Evolutionary conservation across 768 basidiomycete genomes (phyloP).

Genomic region (Tylopilus sp.): DNA sequence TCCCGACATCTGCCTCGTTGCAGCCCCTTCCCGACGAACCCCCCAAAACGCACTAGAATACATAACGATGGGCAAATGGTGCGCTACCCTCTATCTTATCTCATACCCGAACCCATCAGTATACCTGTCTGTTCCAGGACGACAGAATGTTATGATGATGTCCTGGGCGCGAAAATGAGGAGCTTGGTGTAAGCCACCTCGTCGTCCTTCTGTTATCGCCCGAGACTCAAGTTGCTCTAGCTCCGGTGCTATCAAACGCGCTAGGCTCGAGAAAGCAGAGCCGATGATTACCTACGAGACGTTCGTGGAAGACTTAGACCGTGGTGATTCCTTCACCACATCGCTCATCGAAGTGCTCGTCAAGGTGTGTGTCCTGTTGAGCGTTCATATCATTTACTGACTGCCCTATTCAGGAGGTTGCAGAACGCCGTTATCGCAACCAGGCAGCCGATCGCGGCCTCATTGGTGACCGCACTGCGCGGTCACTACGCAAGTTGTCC

Average conservation of each 20-base stretch:
- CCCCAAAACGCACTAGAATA: constrained; percentile 1
- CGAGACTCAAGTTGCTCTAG: constrained; percentile 34
- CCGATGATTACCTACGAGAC: constrained; percentile 67
- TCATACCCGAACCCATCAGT: background rate
- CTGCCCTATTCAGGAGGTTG: constrained; percentile 55
- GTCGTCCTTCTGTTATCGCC: background rate
- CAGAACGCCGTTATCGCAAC: constrained; percentile 62
- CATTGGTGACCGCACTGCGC: constrained; percentile 66
- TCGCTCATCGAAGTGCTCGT: constrained; percentile 73
- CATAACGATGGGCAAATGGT: constrained; percentile 70
- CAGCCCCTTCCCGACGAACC: constrained; percentile 8
- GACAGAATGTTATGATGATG: constrained; percentile 66
- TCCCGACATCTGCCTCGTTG: constrained; percentile 27
- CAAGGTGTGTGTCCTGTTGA: constrained; percentile 48
- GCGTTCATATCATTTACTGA: constrained; percentile 1
- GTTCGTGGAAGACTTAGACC: constrained; percentile 74
- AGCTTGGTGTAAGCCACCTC: constrained; percentile 61
- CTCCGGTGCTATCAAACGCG: constrained; percentile 68
- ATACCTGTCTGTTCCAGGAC: constrained; percentile 46
- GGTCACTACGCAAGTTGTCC: constrained; percentile 56
- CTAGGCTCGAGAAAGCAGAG: constrained; percentile 61
- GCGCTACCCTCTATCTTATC: constrained; percentile 16
- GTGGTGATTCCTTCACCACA: constrained; percentile 78
- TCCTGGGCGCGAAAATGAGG: constrained; percentile 72
- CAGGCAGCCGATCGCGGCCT: constrained; percentile 50